Conservation (phyloP, 768 basidiomycete genomes). For the Cubamyces sp. region DNA sequence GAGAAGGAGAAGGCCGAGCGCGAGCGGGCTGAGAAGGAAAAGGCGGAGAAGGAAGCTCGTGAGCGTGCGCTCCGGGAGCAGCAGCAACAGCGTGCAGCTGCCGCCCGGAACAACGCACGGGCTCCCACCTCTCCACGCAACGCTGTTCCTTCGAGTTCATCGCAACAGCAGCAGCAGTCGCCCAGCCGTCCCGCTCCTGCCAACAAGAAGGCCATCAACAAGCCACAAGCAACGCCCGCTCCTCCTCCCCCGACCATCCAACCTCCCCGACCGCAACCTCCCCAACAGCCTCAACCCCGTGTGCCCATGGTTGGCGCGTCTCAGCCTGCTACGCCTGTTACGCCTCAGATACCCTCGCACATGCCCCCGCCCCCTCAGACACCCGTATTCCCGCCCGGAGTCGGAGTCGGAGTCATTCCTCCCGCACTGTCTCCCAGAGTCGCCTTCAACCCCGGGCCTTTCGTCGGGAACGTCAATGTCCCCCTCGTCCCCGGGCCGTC, state of each 20-base stretch:
- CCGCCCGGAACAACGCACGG: conserved; percentile 47
- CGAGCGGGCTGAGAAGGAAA: conserved; percentile 37
- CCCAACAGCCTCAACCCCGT: conserved; percentile 42
- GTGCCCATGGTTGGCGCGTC: conserved; percentile 39
- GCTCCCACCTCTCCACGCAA: conserved; percentile 56
- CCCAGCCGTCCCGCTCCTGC: conserved; percentile 49
- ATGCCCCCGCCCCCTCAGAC: conserved; percentile 46
- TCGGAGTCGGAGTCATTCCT: conserved; percentile 46
- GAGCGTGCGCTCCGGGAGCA: conserved; percentile 33
- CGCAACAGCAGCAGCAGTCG: conserved; percentile 41
- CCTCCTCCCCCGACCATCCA: conserved; percentile 36
- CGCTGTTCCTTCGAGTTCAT: conserved; percentile 50
- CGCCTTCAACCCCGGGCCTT: conserved; percentile 50
- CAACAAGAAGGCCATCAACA: conserved; percentile 72
- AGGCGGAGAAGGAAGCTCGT: conserved; percentile 37
- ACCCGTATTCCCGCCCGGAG: conserved; percentile 51
- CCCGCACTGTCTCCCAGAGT: conserved; percentile 59
- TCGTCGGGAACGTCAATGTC: conserved; percentile 42
- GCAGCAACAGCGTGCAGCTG: conserved; percentile 53
- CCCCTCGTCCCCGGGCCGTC: conserved; percentile 45
- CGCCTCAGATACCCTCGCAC: conserved; percentile 49
- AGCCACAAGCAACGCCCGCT: conserved; percentile 37
- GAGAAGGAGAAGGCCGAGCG: conserved; percentile 37
- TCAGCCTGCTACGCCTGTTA: conserved; percentile 54
- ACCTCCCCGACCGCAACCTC: conserved; percentile 40